Evolutionary conservation across 768 basidiomycete species (phyloP), one percentile per base, ranked within the genome.

Genomic region (Pilatotrama ljubarskyi): DNA sequence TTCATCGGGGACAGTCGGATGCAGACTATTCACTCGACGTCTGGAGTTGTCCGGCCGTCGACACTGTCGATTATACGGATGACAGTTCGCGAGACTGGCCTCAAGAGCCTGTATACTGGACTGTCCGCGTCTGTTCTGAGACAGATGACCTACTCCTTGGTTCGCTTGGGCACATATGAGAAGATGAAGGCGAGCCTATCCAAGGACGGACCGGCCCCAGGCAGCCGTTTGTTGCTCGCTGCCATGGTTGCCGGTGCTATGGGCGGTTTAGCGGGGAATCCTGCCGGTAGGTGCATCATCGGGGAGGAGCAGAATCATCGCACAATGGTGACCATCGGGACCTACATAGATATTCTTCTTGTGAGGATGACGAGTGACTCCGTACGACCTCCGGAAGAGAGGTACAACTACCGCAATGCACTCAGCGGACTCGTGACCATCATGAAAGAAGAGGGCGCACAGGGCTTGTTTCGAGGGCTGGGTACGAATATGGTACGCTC

Each of bases 111-210:
- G 24, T 94, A 91, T 66, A 85, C 88, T 11, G 93, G 93, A 22
- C 80, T 94, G 35, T 85, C 87, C 5, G 93, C 93, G 5, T 91
- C 93, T 2, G 73, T 93, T 22, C 78, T 94, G 72, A 83, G 93
- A 51, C 93, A 95, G 75, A 93, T 95, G 92, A 87, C 91, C 10
- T 95, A 95, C 68, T 91, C 91, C 0, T 83, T 95, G 46, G 90
- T 93, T 53, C 85, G 93, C 32, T 75, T 95, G 29, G 93, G 93
- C 22, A 83, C 79, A 20, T 94, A 95, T 68, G 93, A 95, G 68
- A 83, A 85, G 51, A 79, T 90, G 70, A 93, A 93, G 68, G 73
- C 76, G 18, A 75, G 75, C 14, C 69, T 91, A 48, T 80, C 84
- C 13, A 70, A 71, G 61, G 72, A 79, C 32, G 80, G 83, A 3